These are phyloP conservation scores for Odontarrhena argentea DNA, from an alignment of 345 rosid genomes.

Conservation along the genomic window DNA sequence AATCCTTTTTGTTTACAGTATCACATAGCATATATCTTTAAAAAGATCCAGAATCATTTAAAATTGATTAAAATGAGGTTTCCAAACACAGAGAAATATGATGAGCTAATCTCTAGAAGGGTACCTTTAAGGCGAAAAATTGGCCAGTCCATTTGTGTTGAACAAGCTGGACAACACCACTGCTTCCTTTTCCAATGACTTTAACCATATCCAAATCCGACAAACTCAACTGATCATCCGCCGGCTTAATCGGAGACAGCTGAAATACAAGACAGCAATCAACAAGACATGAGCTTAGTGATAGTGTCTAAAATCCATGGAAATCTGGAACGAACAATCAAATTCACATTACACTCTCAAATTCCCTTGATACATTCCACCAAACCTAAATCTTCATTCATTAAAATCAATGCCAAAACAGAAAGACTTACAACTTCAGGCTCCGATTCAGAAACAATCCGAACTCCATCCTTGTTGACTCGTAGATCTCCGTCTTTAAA, in stretches of 20 bases:
- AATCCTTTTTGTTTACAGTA: not conserved
- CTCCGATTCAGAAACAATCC: conserved; percentile 60
- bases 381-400: conserved; percentile 2
- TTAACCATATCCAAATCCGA: conserved; percentile 77
- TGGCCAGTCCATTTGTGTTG: conserved; percentile 95
- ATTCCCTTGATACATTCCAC: not conserved
- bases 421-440: conserved; percentile 58
- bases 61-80: not conserved
- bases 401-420: not conserved
- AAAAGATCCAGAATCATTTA: too few relatives aligned
- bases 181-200: conserved; percentile 88
- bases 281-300: conserved; percentile 1
- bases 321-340: not conserved
- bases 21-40: not conserved
- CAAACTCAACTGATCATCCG: conserved; percentile 74
- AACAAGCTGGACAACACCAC: conserved; percentile 92
- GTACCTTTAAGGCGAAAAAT: conserved; percentile 89
- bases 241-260: conserved; percentile 70
- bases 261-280: conserved; percentile 38
- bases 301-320: not conserved
- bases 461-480: conserved; percentile 88
- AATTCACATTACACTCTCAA: not conserved
- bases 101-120: not conserved
- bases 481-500: conserved; percentile 93
- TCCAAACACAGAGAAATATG: not conserved